Conservation (phyloP, 2,329 filamentous ascomycete genomes). For the Colletotrichum simmondsii region DNA sequence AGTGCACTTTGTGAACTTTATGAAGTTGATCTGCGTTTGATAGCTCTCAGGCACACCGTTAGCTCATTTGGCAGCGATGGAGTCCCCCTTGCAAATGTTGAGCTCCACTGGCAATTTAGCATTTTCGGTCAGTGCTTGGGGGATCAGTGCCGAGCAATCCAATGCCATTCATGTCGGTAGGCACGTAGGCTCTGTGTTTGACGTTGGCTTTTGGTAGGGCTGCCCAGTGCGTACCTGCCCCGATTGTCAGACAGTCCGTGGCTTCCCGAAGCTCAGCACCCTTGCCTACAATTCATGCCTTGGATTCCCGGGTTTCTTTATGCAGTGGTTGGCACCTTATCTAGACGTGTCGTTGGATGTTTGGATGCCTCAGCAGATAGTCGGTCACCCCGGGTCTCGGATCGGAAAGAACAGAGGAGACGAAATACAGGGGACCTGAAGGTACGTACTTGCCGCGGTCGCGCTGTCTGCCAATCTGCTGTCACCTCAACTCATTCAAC, state of each 20-base stretch:
- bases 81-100: constrained; percentile 3
- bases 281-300: background rate
- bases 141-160: background rate
- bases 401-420: constrained; percentile 12
- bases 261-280: background rate
- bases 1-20: background rate
- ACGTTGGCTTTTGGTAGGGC: background rate
- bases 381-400: constrained; percentile 9
- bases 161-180: background rate
- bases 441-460: background rate
- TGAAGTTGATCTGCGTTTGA: background rate
- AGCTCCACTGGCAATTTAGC: constrained; percentile 24
- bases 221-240: background rate
- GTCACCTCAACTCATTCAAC: constrained; percentile 12
- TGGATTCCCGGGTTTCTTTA: background rate
- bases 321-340: background rate
- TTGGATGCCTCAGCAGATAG: background rate
- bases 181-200: background rate
- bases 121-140: constrained; percentile 11
- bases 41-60: constrained; percentile 23
- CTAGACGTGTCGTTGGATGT: background rate
- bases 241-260: background rate
- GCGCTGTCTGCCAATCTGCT: constrained; percentile 5
- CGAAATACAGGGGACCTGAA: background rate
- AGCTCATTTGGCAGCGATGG: constrained; percentile 25